Conservation (phyloP, 345 rosid species). For the Rhodamnia rubescens region DNA sequence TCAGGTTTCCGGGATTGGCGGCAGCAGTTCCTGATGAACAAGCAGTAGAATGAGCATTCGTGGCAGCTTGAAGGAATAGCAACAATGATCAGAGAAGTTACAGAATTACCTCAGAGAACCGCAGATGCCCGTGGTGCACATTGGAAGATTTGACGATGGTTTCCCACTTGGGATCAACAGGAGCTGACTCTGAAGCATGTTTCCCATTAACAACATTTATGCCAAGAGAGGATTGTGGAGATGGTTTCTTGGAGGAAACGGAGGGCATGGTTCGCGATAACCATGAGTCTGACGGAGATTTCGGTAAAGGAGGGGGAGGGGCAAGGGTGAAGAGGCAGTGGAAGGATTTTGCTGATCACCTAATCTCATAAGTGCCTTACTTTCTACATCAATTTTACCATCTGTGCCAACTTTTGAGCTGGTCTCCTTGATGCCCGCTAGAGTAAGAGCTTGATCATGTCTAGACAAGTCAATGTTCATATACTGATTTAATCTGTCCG, state of each 20-base stretch:
- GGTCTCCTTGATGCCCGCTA: neutral
- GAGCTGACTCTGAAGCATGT: conserved; percentile 12
- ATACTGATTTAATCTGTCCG: neutral
- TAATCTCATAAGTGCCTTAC: conserved; percentile 7
- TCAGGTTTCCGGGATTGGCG: conserved; percentile 6
- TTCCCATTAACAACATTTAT: conserved; percentile 7
- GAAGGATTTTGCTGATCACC: conserved; percentile 13
- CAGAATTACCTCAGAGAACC: conserved; percentile 52
- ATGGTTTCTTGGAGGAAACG: conserved; percentile 33
- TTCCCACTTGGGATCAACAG: conserved; percentile 60
- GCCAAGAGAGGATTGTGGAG: conserved; percentile 23
- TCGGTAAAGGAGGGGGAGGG: conserved; percentile 65
- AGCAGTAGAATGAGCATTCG: neutral
- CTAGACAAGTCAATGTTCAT: neutral
- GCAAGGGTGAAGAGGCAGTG: conserved; percentile 12
- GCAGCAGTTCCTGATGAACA: conserved; percentile 4
- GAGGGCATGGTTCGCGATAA: conserved; percentile 54
- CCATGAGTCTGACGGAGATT: conserved; percentile 95
- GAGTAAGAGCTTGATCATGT: neutral
- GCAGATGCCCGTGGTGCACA: conserved; percentile 34
- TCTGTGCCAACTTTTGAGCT: conserved; percentile 9
- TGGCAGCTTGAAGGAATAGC: neutral
- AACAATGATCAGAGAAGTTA: neutral
- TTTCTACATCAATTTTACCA: conserved; percentile 23
- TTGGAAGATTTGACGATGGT: conserved; percentile 55